These are phyloP conservation scores for Ophiocordyceps polyrhachis-furcata DNA, from an alignment of 2,329 filamentous ascomycete genomes.

Conservation along the genomic window DNA sequence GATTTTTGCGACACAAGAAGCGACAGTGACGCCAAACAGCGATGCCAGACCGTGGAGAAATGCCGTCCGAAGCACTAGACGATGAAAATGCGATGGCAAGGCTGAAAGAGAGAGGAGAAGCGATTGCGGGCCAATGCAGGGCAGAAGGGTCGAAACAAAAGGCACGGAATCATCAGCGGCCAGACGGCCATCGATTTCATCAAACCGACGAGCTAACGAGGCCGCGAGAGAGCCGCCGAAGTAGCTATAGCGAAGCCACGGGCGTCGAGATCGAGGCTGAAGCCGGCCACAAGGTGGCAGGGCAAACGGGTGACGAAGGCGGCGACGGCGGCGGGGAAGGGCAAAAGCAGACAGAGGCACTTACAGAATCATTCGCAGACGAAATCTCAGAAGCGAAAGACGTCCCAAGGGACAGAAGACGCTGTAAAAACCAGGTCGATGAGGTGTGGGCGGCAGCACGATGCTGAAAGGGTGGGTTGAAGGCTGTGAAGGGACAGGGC, in stretches of 20 bases:
- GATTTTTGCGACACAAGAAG: conserved; percentile 12
- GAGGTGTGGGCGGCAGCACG: conserved; percentile 2
- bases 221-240: conserved; percentile 8
- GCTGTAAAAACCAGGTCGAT: conserved; percentile 9
- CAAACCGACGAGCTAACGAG: conserved; percentile 10
- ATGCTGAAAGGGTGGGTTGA: conserved; percentile 8
- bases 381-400: conserved; percentile 17
- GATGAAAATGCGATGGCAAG: conserved; percentile 26
- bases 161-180: conserved; percentile 12
- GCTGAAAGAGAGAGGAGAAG: conserved; percentile 24
- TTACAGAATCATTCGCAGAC: conserved; percentile 32
- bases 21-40: conserved; percentile 3
- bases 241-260: conserved; percentile 16
- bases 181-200: conserved; percentile 17
- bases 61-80: conserved; percentile 24
- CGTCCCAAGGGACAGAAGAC: conserved; percentile 7
- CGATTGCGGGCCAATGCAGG: conserved; percentile 21
- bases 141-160: conserved; percentile 5
- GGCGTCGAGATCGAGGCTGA: conserved; percentile 13
- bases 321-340: conserved; percentile 4
- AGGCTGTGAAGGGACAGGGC: conserved; percentile 15
- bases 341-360: conserved; percentile 14
- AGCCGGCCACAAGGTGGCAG: conserved; percentile 18
- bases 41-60: conserved; percentile 12
- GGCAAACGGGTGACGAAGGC: conserved; percentile 14